Conservation (phyloP, 2,329 filamentous ascomycete species). For the Aspergillus flavus region DNA sequence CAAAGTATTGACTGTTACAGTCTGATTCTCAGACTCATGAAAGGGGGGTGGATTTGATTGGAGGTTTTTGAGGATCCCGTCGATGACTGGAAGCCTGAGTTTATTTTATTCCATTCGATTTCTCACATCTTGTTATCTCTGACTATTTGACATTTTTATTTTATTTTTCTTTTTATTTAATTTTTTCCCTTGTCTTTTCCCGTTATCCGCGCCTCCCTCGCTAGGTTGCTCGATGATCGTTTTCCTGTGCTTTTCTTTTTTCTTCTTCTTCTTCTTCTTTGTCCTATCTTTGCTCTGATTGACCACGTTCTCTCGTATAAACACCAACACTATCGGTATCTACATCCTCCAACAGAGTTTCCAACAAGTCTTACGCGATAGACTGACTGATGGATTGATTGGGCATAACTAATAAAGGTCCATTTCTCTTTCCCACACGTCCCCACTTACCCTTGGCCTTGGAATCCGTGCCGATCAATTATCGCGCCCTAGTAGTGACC, state of each 20-base stretch:
- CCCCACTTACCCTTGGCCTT: slow-evolving; percentile 3
- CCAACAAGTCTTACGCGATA: neutral
- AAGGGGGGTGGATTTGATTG: neutral
- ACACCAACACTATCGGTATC: neutral
- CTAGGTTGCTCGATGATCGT: neutral
- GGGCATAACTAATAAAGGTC: neutral
- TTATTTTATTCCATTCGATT: slow-evolving; percentile 22
- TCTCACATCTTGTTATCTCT: slow-evolving; percentile 14
- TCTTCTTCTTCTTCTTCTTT: neutral
- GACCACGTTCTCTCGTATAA: neutral
- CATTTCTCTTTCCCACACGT: neutral
- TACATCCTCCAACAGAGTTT: neutral
- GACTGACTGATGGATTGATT: slow-evolving; percentile 1
- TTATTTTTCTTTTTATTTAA: neutral
- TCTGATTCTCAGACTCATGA: neutral
- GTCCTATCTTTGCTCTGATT: neutral
- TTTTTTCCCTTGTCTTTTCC: neutral
- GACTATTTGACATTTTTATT: slow-evolving; percentile 6
- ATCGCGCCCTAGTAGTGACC: slow-evolving; percentile 1
- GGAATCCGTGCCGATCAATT: slow-evolving; percentile 9
- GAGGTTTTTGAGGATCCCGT: neutral
- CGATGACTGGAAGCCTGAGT: slow-evolving; percentile 7
- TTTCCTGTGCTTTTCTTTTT: neutral
- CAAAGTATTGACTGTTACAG: neutral
- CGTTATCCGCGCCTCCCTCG: neutral